A percentile compares a stretch with the other conserved stretches of the same genome.
These are phyloP conservation scores for Hyparrhenia diplandra DNA, from an alignment of 176 grass and related monocot species.

Conservation along the genomic window DNA sequence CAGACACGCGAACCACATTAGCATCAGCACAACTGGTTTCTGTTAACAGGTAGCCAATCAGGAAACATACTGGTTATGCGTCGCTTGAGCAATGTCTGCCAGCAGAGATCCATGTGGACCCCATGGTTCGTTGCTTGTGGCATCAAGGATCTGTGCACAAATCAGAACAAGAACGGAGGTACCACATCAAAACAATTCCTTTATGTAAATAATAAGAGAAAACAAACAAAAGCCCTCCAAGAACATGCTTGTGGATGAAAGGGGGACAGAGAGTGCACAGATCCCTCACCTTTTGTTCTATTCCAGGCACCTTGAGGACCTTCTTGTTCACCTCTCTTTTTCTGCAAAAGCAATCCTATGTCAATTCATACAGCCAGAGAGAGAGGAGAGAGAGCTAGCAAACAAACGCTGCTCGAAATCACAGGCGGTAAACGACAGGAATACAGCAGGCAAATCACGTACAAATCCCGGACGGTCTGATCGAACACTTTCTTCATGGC, in stretches of 20 bases:
- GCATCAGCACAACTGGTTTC: not conserved
- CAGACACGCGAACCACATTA: conserved; percentile 18
- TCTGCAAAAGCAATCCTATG: conserved; percentile 27
- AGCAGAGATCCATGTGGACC: conserved; percentile 91
- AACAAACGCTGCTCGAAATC: not conserved
- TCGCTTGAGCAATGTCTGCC: conserved; percentile 84
- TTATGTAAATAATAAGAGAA: not conserved
- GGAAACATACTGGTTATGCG: conserved; percentile 62
- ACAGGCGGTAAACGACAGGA: not conserved
- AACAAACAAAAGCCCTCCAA: not conserved
- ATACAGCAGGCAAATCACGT: conserved; percentile 23
- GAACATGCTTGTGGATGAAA: not conserved
- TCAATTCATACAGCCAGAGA: not conserved
- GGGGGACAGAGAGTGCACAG: not conserved
- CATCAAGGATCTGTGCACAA: conserved; percentile 71
- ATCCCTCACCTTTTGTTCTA: conserved; percentile 85
- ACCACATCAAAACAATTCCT: not conserved
- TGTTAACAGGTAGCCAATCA: not conserved
- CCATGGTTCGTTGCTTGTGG: conserved; percentile 98
- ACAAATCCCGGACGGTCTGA: conserved; percentile 96
- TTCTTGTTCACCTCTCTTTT: conserved; percentile 98
- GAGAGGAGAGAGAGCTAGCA: not conserved
- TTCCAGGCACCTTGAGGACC: conserved; percentile 82
- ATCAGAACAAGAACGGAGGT: not conserved
- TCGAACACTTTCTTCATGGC: conserved; percentile 97